These are phyloP conservation scores for Solanum bulbocastanum DNA, from an alignment of 257 asterid genomes.

Conservation along the genomic window DNA sequence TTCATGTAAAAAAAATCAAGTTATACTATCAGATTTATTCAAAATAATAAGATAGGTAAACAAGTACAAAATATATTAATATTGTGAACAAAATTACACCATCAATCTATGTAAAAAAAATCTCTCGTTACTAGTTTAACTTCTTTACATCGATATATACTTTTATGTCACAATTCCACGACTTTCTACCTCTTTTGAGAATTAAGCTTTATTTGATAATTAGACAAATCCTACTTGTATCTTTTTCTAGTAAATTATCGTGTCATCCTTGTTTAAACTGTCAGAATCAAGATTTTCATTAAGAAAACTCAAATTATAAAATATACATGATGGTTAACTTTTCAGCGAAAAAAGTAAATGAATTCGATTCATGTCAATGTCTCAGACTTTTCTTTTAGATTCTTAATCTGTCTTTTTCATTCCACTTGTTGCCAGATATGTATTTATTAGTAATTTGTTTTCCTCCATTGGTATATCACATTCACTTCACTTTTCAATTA, in stretches of 20 bases:
- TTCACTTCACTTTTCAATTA: background rate
- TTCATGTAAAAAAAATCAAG: background rate
- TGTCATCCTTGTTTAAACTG: rapidly evolving
- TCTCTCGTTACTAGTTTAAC: background rate
- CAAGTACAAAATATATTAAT: background rate
- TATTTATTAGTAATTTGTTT: background rate
- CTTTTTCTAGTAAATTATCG: background rate
- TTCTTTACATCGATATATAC: background rate
- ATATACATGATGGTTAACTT: background rate
- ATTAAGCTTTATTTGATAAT: background rate
- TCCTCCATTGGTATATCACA: background rate
- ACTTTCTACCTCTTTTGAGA: background rate
- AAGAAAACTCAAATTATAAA: background rate
- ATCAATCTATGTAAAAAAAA: background rate
- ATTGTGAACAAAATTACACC: background rate
- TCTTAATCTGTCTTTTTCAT: background rate
- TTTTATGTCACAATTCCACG: background rate
- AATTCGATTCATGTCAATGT: background rate
- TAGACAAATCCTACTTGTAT: background rate
- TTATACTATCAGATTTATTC: background rate
- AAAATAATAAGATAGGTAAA: background rate
- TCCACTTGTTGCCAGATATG: background rate
- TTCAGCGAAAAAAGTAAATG: background rate
- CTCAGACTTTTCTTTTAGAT: background rate
- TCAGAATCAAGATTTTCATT: rapidly evolving